Evolutionary conservation across 169 alveolate species (phyloP).

Genomic region (Miamiensis avidus): DNA sequence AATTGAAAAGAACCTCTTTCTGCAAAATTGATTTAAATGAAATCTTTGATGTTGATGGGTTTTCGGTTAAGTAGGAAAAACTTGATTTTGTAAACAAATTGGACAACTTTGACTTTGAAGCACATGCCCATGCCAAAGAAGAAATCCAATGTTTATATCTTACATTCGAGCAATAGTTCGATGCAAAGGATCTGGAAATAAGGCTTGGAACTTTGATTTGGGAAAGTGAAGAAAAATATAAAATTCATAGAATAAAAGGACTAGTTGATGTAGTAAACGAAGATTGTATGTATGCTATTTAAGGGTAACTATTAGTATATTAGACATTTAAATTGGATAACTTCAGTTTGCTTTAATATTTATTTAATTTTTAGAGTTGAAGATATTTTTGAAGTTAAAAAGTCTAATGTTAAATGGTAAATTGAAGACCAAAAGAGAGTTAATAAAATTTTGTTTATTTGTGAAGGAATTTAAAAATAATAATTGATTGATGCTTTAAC

Average conservation of each 20-base stretch:
- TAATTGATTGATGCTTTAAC: not conserved
- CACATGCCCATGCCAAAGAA: not conserved
- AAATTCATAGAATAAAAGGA: conserved; percentile 41
- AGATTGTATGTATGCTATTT: conserved; percentile 23
- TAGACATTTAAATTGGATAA: not conserved
- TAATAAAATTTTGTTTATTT: conserved; percentile 10
- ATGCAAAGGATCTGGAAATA: conserved; percentile 18
- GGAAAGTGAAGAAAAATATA: conserved; percentile 26
- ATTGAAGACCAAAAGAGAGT: conserved; percentile 4
- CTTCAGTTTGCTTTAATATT: too few species aligned
- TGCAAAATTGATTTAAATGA: conserved; percentile 16
- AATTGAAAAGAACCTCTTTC: not conserved
- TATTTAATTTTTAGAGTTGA: conserved; percentile 23
- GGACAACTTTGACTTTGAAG: not conserved
- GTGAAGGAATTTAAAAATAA: conserved; percentile 4
- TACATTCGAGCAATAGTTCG: not conserved
- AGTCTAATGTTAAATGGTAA: conserved; percentile 21
- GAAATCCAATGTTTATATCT: conserved; percentile 10
- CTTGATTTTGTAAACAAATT: not conserved
- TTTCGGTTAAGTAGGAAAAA: conserved; percentile 5
- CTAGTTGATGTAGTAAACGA: conserved; percentile 15
- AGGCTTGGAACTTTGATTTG: conserved; percentile 31
- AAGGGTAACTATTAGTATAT: conserved; percentile 20
- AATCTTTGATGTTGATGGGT: conserved; percentile 30
- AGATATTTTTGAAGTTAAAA: conserved; percentile 44